phyloP scores from a whole-genome alignment of 2,329 filamentous ascomycete species.

The Claviceps sp. region DNA sequence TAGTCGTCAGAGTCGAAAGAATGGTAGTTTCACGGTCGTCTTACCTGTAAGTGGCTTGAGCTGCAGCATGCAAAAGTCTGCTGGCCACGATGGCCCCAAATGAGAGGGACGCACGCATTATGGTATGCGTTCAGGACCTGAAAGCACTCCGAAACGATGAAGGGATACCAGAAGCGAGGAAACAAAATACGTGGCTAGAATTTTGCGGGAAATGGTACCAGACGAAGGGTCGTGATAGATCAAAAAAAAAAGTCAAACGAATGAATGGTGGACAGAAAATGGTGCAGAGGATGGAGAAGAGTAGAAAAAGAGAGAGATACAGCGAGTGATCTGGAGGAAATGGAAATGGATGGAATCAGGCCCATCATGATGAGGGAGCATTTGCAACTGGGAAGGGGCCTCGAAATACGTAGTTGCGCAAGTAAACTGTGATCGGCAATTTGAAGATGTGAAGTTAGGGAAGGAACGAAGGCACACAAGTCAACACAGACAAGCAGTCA shows the following conservation, averaged over 20 bases:
- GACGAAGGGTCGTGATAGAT: conserved; percentile 2
- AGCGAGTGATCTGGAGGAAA: background rate
- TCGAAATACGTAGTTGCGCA: background rate
- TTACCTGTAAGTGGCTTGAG: conserved; percentile 22
- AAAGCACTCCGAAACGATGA: background rate
- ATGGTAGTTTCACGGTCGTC: conserved; percentile 2
- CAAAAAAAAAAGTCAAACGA: conserved; percentile 1
- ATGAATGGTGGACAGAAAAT: conserved; percentile 2
- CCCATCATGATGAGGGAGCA: background rate
- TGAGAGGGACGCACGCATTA: conserved; percentile 26
- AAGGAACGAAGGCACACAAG: background rate
- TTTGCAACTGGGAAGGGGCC: background rate
- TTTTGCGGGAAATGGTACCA: conserved; percentile 1
- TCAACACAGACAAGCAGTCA: background rate
- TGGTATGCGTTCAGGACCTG: conserved; percentile 6
- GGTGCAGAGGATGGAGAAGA: background rate
- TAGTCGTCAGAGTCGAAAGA: background rate
- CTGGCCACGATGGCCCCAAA: conserved; percentile 23
- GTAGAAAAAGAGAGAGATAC: background rate
- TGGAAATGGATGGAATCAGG: background rate
- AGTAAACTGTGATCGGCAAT: background rate
- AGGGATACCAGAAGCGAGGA: background rate
- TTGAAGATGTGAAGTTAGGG: background rate
- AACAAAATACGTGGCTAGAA: conserved; percentile 4
- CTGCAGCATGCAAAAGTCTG: conserved; percentile 19